A percentile compares a stretch with the other conserved stretches of the same genome.
These are phyloP conservation scores for Spathaspora boniae DNA, from an alignment of 805 yeast species.

Conservation along the genomic window DNA sequence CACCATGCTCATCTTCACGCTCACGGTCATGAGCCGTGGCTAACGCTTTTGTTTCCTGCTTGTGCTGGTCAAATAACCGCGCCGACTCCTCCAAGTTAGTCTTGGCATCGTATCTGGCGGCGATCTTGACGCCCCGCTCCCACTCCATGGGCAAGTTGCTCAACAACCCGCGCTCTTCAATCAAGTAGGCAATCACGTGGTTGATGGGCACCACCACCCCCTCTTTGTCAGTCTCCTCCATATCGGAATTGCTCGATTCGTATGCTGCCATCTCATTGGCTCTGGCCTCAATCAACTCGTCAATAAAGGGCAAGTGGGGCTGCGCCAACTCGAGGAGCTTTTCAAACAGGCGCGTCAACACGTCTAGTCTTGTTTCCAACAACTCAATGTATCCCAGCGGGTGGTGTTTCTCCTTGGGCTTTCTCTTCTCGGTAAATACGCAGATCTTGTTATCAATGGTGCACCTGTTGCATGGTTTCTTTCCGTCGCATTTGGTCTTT, in stretches of 20 bases:
- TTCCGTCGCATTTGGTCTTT: conserved; percentile 63
- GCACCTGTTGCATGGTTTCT: conserved; percentile 58
- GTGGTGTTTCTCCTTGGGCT: conserved; percentile 51
- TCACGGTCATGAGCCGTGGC: too few relatives aligned
- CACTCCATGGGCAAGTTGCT: conserved; percentile 41
- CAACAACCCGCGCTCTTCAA: conserved; percentile 37
- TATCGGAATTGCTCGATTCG: conserved; percentile 1
- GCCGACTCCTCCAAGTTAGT: conserved; percentile 23
- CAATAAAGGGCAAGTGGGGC: conserved; percentile 27
- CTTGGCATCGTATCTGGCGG: conserved; percentile 30
- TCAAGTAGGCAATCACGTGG: conserved; percentile 41
- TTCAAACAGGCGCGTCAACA: conserved; percentile 50
- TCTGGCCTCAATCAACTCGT: conserved; percentile 15
- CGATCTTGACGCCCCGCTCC: conserved; percentile 43
- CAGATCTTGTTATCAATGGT: conserved; percentile 55
- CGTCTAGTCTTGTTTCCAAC: conserved; percentile 53
- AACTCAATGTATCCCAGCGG: conserved; percentile 63
- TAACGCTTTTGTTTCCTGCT: neutral
- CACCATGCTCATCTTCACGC: too few relatives aligned
- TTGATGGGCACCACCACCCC: conserved; percentile 40
- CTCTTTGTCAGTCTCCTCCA: conserved; percentile 6
- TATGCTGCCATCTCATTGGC: conserved; percentile 1
- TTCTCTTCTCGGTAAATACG: conserved; percentile 54
- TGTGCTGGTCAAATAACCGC: conserved; percentile 33
- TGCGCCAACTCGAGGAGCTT: conserved; percentile 30